A percentile compares a stretch with the other conserved stretches of the same genome.
These are phyloP conservation scores for Catunica adiposa DNA, from an alignment of 2,329 filamentous ascomycete genomes.

Conservation along the genomic window DNA sequence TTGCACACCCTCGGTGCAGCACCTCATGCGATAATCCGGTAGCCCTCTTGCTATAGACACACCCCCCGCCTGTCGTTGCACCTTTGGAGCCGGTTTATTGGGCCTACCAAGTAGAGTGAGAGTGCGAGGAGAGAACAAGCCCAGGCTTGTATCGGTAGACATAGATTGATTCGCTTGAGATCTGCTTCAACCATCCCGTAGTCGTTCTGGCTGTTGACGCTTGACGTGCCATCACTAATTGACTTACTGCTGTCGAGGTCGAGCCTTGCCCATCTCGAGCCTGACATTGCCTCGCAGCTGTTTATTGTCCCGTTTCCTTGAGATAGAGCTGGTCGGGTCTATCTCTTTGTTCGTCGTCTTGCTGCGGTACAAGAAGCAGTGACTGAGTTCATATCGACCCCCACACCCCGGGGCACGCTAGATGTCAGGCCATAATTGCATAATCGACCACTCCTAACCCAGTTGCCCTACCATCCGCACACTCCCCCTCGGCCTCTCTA, in stretches of 20 bases:
- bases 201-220: too few relatives aligned
- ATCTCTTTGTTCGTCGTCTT: background rate
- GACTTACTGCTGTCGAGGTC: too few relatives aligned
- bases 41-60: background rate
- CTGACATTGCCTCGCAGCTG: background rate
- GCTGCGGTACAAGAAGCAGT: slow-evolving; percentile 3
- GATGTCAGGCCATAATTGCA: slow-evolving; percentile 15
- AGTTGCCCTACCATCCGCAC: slow-evolving; percentile 5
- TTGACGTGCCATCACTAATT: too few relatives aligned
- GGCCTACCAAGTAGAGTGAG: too few relatives aligned
- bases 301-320: background rate
- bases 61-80: background rate
- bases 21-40: background rate
- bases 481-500: slow-evolving; percentile 3
- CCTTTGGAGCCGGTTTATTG: too few relatives aligned
- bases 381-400: slow-evolving; percentile 14
- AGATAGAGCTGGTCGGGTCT: background rate
- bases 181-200: too few relatives aligned
- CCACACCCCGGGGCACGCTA: slow-evolving; percentile 12
- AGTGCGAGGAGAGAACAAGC: too few relatives aligned
- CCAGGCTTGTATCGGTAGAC: too few relatives aligned
- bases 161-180: too few relatives aligned
- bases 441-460: slow-evolving; percentile 6
- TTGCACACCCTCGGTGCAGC: background rate
- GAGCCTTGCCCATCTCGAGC: background rate